phyloP scores from a whole-genome alignment of 2,329 filamentous ascomycete genomes.

The Aureobasidium musti region DNA sequence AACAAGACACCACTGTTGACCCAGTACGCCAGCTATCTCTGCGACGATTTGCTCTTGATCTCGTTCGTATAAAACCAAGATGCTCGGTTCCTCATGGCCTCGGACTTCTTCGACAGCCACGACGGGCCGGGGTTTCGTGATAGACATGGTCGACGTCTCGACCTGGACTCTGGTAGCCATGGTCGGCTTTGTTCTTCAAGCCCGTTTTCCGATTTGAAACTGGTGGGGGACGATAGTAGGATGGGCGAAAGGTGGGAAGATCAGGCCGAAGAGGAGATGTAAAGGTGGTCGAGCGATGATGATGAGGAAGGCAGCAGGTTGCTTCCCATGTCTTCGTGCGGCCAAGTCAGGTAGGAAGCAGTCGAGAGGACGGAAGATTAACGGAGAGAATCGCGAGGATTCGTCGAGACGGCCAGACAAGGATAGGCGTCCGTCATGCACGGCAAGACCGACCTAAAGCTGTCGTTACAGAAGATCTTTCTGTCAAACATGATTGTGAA shows the following conservation, averaged over 20 bases:
- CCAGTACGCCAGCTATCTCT: slow-evolving; percentile 75
- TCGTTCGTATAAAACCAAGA: slow-evolving; percentile 64
- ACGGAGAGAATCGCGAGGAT: slow-evolving; percentile 24
- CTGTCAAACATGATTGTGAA: slow-evolving; percentile 4
- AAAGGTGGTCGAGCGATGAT: not conserved
- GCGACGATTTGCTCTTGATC: slow-evolving; percentile 74
- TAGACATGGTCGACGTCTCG: slow-evolving; percentile 27
- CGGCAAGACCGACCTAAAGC: slow-evolving; percentile 11
- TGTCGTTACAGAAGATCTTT: slow-evolving; percentile 14
- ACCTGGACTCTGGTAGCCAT: slow-evolving; percentile 32
- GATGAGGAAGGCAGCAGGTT: not conserved
- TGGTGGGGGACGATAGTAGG: not conserved
- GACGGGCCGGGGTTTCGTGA: slow-evolving; percentile 29
- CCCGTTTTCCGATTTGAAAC: not conserved
- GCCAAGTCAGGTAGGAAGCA: slow-evolving; percentile 6
- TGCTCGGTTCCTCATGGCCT: slow-evolving; percentile 43
- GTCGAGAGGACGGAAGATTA: slow-evolving; percentile 26
- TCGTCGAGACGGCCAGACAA: slow-evolving; percentile 6
- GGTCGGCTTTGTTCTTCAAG: not conserved
- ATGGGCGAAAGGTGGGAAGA: not conserved
- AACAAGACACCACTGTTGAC: slow-evolving; percentile 67
- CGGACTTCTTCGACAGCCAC: slow-evolving; percentile 40
- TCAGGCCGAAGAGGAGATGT: not conserved
- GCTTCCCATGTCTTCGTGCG: slow-evolving; percentile 13
- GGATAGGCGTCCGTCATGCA: slow-evolving; percentile 12